Conservation (phyloP, 768 basidiomycete species). For the Suillus subaureus region DNA sequence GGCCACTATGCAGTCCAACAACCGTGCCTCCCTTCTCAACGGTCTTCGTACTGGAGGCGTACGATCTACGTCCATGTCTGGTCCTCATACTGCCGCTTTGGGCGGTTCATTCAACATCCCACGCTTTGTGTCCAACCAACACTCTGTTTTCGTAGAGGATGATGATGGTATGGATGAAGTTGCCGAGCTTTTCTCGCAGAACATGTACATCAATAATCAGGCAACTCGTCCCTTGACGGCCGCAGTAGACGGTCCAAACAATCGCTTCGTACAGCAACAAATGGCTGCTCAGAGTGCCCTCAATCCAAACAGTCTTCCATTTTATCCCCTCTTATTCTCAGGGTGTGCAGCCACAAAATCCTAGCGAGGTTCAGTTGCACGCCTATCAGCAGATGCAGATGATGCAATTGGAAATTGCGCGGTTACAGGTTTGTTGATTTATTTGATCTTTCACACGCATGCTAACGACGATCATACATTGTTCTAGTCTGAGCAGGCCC, state of each 20-base stretch:
- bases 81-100: constrained; percentile 73
- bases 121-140: constrained; percentile 48
- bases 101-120: constrained; percentile 63
- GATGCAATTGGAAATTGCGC: constrained; percentile 82
- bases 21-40: constrained; percentile 83
- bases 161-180: constrained; percentile 59
- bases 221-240: constrained; percentile 64
- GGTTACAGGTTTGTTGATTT: constrained; percentile 64
- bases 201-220: constrained; percentile 51
- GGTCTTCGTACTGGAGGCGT: constrained; percentile 91
- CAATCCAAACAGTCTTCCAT: constrained; percentile 53
- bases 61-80: constrained; percentile 61
- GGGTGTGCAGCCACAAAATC: constrained; percentile 41
- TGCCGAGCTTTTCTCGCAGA: constrained; percentile 55
- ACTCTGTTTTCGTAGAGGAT: constrained; percentile 48
- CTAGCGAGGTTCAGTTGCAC: constrained; percentile 54
- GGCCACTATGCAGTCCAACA: constrained; percentile 49
- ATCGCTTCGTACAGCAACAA: constrained; percentile 68
- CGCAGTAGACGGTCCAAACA: constrained; percentile 68
- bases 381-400: constrained; percentile 77
- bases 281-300: constrained; percentile 52
- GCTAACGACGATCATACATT: constrained; percentile 14
- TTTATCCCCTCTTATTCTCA: constrained; percentile 45
- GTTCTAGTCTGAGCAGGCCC: constrained; percentile 63
- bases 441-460: constrained; percentile 7